phyloP scores from a whole-genome alignment of 768 basidiomycete species.

The Botryobasidium botryosum region DNA sequence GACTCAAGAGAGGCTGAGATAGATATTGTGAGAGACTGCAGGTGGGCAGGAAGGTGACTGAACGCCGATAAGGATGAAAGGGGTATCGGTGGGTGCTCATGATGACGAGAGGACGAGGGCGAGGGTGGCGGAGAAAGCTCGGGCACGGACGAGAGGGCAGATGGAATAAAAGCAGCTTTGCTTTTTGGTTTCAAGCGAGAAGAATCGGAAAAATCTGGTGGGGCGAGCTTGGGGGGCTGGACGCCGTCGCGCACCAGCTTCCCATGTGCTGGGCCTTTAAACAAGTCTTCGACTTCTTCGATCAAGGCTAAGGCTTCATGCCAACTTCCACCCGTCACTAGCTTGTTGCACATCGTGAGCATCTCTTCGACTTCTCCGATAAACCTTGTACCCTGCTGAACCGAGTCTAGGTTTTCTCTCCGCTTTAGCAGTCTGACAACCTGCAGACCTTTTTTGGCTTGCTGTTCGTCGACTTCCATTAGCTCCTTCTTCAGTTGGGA shows the following conservation, averaged over 20 bases:
- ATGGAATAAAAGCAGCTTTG: too few species aligned
- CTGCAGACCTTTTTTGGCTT: conserved; percentile 64
- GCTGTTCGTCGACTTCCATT: conserved; percentile 54
- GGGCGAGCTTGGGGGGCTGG: too few species aligned
- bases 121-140: too few species aligned
- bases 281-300: conserved; percentile 41
- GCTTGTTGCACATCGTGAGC: conserved; percentile 44
- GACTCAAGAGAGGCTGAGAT: conserved; percentile 61
- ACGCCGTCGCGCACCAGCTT: too few species aligned
- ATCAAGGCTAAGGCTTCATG: conserved; percentile 64
- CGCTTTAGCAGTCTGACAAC: conserved; percentile 35
- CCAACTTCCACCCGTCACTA: conserved; percentile 82
- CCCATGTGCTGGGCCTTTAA: too few species aligned
- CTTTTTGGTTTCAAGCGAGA: too few species aligned
- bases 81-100: conserved; percentile 31
- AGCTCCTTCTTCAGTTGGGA: conserved; percentile 52
- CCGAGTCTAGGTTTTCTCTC: conserved; percentile 41
- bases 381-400: conserved; percentile 44
- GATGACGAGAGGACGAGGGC: too few species aligned
- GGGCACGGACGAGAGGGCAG: too few species aligned
- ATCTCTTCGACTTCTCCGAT: conserved; percentile 63
- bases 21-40: conserved; percentile 53
- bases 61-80: conserved; percentile 59
- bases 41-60: conserved; percentile 51
- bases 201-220: too few species aligned